These are phyloP conservation scores for Bothriochloa decipiens DNA, from an alignment of 176 grass and related monocot genomes.

Conservation along the genomic window DNA sequence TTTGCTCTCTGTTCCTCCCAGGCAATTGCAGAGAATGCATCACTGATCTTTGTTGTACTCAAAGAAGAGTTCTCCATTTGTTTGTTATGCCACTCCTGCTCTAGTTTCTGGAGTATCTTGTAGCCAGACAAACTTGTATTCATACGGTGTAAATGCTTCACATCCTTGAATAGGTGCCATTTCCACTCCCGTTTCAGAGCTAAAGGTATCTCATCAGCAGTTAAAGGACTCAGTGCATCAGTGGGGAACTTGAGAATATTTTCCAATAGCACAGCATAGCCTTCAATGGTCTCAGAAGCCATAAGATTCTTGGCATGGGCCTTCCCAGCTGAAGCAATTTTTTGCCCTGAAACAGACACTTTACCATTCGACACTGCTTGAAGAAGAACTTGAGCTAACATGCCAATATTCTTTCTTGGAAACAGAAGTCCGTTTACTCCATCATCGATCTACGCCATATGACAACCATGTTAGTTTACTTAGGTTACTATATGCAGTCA, in stretches of 20 bases:
- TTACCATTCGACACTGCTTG: slow-evolving; percentile 66
- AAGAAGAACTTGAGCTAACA: slow-evolving; percentile 64
- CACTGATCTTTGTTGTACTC: slow-evolving; percentile 55
- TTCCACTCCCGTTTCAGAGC: slow-evolving; percentile 82
- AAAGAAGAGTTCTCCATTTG: slow-evolving; percentile 46
- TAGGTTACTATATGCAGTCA: slow-evolving; percentile 13
- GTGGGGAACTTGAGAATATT: slow-evolving; percentile 76
- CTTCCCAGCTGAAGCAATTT: slow-evolving; percentile 77
- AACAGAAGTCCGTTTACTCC: slow-evolving; percentile 82
- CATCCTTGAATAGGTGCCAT: slow-evolving; percentile 73
- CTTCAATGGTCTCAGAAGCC: slow-evolving; percentile 77
- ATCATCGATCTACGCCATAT: slow-evolving; percentile 81
- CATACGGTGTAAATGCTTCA: slow-evolving; percentile 51
- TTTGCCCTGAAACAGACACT: slow-evolving; percentile 65
- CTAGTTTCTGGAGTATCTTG: slow-evolving; percentile 70
- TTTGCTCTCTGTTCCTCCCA: slow-evolving; percentile 88
- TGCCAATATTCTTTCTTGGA: slow-evolving; percentile 60
- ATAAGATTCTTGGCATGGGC: slow-evolving; percentile 82
- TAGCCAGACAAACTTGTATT: slow-evolving; percentile 55
- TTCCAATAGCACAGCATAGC: slow-evolving; percentile 73
- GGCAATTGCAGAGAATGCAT: slow-evolving; percentile 62
- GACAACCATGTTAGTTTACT: slow-evolving; percentile 36
- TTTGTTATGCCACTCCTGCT: slow-evolving; percentile 62
- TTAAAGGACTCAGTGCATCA: slow-evolving; percentile 64
- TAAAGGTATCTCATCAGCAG: slow-evolving; percentile 60